Percentiles rank a stretch among this genome's conserved stretches.
These are phyloP conservation scores for Colletotrichum graminicola DNA, from an alignment of 2,329 filamentous ascomycete genomes.

Conservation along the genomic window DNA sequence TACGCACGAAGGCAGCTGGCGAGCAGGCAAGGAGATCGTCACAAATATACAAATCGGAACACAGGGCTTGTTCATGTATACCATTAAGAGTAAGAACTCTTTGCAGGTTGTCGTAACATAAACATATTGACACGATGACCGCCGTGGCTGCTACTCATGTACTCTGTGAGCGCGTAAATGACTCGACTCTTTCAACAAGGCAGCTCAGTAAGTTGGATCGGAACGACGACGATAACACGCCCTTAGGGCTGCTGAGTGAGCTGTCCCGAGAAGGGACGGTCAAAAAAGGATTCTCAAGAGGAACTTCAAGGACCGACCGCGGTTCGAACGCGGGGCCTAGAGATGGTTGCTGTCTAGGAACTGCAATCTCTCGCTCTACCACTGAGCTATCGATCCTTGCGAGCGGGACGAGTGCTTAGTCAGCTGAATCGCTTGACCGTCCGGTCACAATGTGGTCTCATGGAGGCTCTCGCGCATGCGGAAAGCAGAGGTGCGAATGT, in stretches of 20 bases:
- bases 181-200: not conserved
- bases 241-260: not conserved
- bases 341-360: constrained; percentile 28
- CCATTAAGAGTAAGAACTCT: no score
- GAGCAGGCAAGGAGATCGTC: no score
- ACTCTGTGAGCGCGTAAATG: no score
- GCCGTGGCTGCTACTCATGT: no score
- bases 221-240: not conserved
- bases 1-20: no score
- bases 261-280: no score
- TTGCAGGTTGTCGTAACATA: no score
- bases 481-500: constrained; percentile 17
- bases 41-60: no score
- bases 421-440: constrained; percentile 7
- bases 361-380: constrained; percentile 43
- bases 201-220: no score
- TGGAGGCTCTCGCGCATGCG: constrained; percentile 11
- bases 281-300: no score
- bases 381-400: constrained; percentile 42
- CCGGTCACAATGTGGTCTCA: not conserved
- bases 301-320: constrained; percentile 32
- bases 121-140: not conserved
- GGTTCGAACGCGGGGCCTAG: constrained; percentile 42
- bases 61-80: no score
- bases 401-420: constrained; percentile 7